phyloP scores from a whole-genome alignment of 495 filamentous ascomycete species.

The Penicillium verhagenii region DNA sequence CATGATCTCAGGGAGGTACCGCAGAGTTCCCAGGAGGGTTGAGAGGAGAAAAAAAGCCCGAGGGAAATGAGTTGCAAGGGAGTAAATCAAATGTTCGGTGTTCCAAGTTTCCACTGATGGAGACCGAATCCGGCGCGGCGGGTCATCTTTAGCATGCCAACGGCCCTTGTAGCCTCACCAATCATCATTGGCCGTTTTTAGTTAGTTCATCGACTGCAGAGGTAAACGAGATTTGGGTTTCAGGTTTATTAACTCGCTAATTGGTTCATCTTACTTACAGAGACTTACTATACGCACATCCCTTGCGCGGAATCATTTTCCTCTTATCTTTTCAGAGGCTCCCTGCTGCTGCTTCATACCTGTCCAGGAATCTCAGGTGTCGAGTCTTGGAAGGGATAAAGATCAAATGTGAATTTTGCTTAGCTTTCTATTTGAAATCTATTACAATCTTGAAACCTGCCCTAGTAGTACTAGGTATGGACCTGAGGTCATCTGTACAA shows the following conservation, averaged over 20 bases:
- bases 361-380: no score
- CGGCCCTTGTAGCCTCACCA: not conserved
- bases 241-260: not conserved
- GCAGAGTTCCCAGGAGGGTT: no score
- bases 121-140: slow-evolving; percentile 52
- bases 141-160: slow-evolving; percentile 52
- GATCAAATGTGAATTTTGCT: no score
- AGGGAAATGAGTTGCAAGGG: not conserved
- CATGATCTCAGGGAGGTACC: no score
- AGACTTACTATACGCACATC: not conserved
- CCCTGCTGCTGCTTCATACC: no score
- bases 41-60: not conserved
- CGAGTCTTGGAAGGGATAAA: no score
- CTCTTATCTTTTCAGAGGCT: no score
- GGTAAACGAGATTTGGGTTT: slow-evolving; percentile 1
- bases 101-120: not conserved
- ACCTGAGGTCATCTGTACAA: no score
- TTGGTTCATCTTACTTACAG: not conserved
- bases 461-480: no score
- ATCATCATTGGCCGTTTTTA: not conserved
- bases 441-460: no score
- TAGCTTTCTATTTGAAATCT: no score
- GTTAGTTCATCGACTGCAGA: not conserved
- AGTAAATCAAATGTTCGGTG: slow-evolving; percentile 1
- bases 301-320: not conserved